A percentile compares a stretch with the other conserved stretches of the same genome.
Conservation (phyloP, 1,139 yeast species). For the Eremothecium coryli region DNA sequence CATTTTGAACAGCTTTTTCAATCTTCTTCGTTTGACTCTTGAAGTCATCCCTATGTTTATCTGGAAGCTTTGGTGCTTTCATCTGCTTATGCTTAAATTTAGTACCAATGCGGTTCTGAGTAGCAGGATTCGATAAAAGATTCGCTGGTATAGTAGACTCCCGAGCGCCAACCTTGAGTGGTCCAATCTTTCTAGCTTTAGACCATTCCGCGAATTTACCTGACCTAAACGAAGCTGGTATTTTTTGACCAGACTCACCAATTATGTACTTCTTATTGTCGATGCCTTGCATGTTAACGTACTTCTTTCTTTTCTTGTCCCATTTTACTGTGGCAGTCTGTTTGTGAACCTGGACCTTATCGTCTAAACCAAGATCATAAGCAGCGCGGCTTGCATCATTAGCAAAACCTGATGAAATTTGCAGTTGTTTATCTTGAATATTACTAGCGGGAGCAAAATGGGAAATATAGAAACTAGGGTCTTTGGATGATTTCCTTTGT, state of each 20-base stretch:
- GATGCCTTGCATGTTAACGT: constrained; percentile 69
- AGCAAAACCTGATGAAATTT: constrained; percentile 55
- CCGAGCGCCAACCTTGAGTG: constrained; percentile 46
- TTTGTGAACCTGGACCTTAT: constrained; percentile 51
- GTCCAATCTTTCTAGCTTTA: constrained; percentile 51
- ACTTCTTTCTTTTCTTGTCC: constrained; percentile 93
- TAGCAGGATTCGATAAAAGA: constrained; percentile 25
- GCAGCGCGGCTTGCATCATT: constrained; percentile 79
- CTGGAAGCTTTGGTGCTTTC: constrained; percentile 83
- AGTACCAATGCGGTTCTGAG: constrained; percentile 30
- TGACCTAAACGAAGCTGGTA: constrained; percentile 86
- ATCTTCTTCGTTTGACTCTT: constrained; percentile 77
- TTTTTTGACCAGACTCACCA: constrained; percentile 88
- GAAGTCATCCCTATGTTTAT: constrained; percentile 80
- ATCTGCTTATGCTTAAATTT: constrained; percentile 64
- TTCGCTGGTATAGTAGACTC: constrained; percentile 35
- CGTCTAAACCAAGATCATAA: constrained; percentile 79
- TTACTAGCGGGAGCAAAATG: constrained; percentile 81
- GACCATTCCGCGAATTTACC: constrained; percentile 94
- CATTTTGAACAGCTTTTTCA: constrained; percentile 68
- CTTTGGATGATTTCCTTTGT: constrained; percentile 49
- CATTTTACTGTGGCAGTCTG: constrained; percentile 72
- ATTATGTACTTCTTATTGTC: constrained; percentile 74
- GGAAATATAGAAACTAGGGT: constrained; percentile 75
- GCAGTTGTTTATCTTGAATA: constrained; percentile 76